Base-by-base conservation (phyloP, 1,284 basidiomycete species). In the Apiotrichum sp. region DNA sequence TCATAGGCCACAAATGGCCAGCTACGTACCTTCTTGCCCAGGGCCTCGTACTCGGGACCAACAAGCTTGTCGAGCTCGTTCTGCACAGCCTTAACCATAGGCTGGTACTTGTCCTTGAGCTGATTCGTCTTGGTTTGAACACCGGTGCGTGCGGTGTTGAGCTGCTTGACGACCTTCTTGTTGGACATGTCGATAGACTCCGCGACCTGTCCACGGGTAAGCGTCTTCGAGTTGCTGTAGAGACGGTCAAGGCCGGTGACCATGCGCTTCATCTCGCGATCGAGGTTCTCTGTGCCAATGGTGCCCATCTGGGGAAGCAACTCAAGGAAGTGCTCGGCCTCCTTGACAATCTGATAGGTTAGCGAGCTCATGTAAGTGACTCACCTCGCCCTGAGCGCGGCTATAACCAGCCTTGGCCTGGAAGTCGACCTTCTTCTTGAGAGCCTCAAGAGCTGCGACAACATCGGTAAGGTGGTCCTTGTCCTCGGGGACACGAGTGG, bases 171-270 rank as follows among this genome's bases (percentile, higher is more conserved):
- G 33, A 60, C 58, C 58, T 61, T 63, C 32, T 44, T 44, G 50
- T 70, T 66, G 7, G 63, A 63, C 64, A 68, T 67, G 14, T 59
- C 56, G 38, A 59, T 58, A 10, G 65, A 66, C 46, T 64, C 61
- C 34, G 58, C 57, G 42, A 74, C 67, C 58, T 74, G 72, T 0
- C 69, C 63, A 13, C 51, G 50, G 3, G 65, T 71, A 32, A 74
- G 64, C 1, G 46, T 59, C 7, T 63, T 58, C 10, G 68, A 70
- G n/a, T 54, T 53, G 10, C 68, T 64, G 57, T 71, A 74, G n/a
- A 74, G 64, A 53, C 69, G 69, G 63, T 74, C 70, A n/a, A 74
- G 64, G 13, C 71, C 73, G 22, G 53, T 56, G 31, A 70, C 35
- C 57, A 72, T 56, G 56, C 71, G 70, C 31, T 66, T 63, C 49